A percentile compares a stretch with the other conserved stretches of the same genome.
phyloP scores from a whole-genome alignment of 139 green algal species.

The Coelastrella sp. region DNA sequence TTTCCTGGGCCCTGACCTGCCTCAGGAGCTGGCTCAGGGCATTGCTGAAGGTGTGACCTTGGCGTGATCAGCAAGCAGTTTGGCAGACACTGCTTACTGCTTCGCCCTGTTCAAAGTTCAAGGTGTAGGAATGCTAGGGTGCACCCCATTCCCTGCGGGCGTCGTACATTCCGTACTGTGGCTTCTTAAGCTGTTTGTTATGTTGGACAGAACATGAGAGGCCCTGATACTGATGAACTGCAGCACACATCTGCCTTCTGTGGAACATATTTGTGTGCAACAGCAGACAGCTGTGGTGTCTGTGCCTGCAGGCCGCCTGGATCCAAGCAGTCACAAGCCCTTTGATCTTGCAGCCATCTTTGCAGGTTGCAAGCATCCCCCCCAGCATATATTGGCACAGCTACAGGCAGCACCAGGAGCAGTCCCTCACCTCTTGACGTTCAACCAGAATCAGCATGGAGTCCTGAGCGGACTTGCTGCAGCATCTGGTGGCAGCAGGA shows the following conservation, averaged over 20 bases:
- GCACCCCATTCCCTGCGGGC: too few relatives aligned
- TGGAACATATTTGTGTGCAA: background rate
- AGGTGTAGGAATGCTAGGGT: too few relatives aligned
- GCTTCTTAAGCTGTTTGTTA: too few relatives aligned
- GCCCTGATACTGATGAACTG: background rate
- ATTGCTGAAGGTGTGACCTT: constrained; percentile 74
- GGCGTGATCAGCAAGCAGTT: too few relatives aligned
- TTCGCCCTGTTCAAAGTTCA: background rate
- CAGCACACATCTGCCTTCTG: background rate
- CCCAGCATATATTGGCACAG: constrained; percentile 35
- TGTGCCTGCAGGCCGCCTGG: constrained; percentile 53
- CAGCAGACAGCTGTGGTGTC: background rate
- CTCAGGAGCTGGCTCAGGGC: constrained; percentile 60
- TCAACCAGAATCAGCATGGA: background rate
- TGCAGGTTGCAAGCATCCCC: constrained; percentile 50
- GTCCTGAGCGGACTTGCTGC: background rate
- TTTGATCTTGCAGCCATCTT: constrained; percentile 67
- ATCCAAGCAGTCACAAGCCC: constrained; percentile 60
- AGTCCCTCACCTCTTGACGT: background rate
- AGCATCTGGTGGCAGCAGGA: constrained; percentile 21
- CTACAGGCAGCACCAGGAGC: background rate
- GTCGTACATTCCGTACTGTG: too few relatives aligned
- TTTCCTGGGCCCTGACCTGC: constrained; percentile 85
- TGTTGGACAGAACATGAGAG: too few relatives aligned
- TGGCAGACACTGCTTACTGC: too few relatives aligned